These are phyloP conservation scores for Ormosia emarginata DNA, from an alignment of 306 rosid genomes.

Conservation along the genomic window DNA sequence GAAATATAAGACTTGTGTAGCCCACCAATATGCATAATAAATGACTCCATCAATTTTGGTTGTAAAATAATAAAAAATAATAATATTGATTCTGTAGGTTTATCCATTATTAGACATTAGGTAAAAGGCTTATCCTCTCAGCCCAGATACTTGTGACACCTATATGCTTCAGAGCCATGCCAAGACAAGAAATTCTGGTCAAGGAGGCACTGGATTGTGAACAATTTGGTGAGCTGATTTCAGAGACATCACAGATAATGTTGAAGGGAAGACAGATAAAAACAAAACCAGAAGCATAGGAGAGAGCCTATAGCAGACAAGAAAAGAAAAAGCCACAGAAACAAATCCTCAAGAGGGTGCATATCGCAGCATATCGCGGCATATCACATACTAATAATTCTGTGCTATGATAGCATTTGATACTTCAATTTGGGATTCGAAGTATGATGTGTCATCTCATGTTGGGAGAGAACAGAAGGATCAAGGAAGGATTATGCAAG, in stretches of 20 bases:
- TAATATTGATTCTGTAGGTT: neutral
- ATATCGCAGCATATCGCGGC: conserved; percentile 45
- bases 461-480: neutral
- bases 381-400: conserved; percentile 27
- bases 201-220: conserved; percentile 34
- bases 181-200: conserved; percentile 40
- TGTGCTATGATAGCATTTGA: conserved; percentile 21
- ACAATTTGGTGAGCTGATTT: conserved; percentile 28
- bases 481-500: neutral
- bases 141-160: conserved; percentile 19
- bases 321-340: conserved; percentile 16
- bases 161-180: neutral
- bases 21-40: conserved; percentile 21
- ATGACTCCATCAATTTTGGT: conserved; percentile 5
- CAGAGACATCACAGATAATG: conserved; percentile 14
- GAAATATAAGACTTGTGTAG: neutral
- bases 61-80: neutral
- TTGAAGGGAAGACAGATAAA: conserved; percentile 17
- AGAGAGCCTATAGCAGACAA: conserved; percentile 23
- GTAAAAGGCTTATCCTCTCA: conserved; percentile 14
- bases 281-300: conserved; percentile 26
- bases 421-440: neutral
- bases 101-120: conserved; percentile 23
- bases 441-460: conserved; percentile 1
- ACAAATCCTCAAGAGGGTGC: conserved; percentile 40